These are phyloP conservation scores for Furcasterigmium furcatum DNA, from an alignment of 2,329 filamentous ascomycete genomes.

Conservation along the genomic window DNA sequence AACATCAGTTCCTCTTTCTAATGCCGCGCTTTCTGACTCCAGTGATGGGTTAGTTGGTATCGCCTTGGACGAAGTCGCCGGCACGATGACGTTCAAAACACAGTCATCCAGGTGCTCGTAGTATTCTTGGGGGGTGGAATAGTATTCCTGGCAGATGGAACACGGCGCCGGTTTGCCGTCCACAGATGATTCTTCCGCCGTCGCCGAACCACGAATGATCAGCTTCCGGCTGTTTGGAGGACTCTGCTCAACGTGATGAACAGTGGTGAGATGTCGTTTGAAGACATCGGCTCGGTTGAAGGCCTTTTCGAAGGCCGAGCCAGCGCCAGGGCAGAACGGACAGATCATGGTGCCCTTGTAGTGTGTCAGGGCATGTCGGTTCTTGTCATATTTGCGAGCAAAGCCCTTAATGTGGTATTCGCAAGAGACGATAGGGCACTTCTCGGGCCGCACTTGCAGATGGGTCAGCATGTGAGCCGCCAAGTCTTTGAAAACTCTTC, in stretches of 20 bases:
- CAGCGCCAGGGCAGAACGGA: constrained; percentile 87
- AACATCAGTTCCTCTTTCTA: background rate
- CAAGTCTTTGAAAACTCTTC: constrained; percentile 59
- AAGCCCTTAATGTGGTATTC: constrained; percentile 95
- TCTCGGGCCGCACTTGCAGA: constrained; percentile 88
- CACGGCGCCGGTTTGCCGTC: constrained; percentile 64
- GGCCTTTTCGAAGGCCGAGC: constrained; percentile 85
- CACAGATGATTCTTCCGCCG: constrained; percentile 5
- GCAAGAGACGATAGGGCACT: constrained; percentile 90
- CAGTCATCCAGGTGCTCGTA: constrained; percentile 87
- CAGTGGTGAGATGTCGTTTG: constrained; percentile 89
- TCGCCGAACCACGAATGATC: constrained; percentile 29
- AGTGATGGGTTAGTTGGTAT: background rate
- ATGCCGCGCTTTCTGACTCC: background rate
- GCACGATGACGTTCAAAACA: constrained; percentile 56
- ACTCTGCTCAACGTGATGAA: constrained; percentile 92
- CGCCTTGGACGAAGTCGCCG: constrained; percentile 16
- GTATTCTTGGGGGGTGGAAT: constrained; percentile 88
- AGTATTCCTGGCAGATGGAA: constrained; percentile 79
- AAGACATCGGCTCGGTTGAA: constrained; percentile 98
- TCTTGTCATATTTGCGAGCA: constrained; percentile 96
- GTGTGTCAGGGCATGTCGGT: constrained; percentile 90
- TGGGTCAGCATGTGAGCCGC: constrained; percentile 96
- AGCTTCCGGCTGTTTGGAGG: constrained; percentile 85
- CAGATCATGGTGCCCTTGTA: constrained; percentile 99